A percentile compares a stretch with the other conserved stretches of the same genome.
Evolutionary conservation across 2,329 filamentous ascomycete species (phyloP).

Genomic region (Didymella keratinophila): DNA sequence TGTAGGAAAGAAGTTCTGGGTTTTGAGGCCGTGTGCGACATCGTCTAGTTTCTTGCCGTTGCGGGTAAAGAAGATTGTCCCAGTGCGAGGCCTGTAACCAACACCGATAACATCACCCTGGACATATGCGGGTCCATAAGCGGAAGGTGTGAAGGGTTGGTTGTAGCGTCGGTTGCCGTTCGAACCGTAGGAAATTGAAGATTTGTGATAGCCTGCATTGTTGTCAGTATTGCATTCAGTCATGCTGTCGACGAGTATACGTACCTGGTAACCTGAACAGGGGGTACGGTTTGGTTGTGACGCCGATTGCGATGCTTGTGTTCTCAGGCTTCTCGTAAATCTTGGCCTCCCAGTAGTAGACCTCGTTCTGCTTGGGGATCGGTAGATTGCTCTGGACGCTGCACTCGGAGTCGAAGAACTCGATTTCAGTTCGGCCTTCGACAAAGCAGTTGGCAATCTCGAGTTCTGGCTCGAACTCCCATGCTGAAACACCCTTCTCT

Average conservation of each 20-base stretch:
- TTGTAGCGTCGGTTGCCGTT: slow-evolving; percentile 87
- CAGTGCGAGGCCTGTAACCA: slow-evolving; percentile 91
- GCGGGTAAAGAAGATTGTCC: slow-evolving; percentile 96
- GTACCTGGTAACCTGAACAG: slow-evolving; percentile 91
- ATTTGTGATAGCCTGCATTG: slow-evolving; percentile 81
- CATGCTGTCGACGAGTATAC: slow-evolving; percentile 36
- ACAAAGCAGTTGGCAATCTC: slow-evolving; percentile 99
- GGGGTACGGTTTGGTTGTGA: slow-evolving; percentile 97
- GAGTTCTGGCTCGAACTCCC: slow-evolving; percentile 99
- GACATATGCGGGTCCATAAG: slow-evolving; percentile 83
- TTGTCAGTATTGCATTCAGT: slow-evolving; percentile 27
- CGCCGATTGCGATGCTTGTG: slow-evolving; percentile 86
- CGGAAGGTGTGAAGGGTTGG: slow-evolving; percentile 82
- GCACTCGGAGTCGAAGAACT: slow-evolving; percentile 98
- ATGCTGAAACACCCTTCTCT: slow-evolving; percentile 98
- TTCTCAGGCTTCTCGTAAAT: slow-evolving; percentile 96
- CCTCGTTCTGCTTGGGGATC: slow-evolving; percentile 97
- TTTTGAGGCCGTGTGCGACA: slow-evolving; percentile 88
- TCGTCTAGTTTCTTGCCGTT: slow-evolving; percentile 98
- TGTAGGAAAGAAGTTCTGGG: slow-evolving; percentile 96
- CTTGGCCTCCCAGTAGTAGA: slow-evolving; percentile 99
- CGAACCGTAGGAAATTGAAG: slow-evolving; percentile 90
- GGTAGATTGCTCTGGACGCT: slow-evolving; percentile 96
- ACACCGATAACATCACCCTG: slow-evolving; percentile 97
- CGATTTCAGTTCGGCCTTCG: slow-evolving; percentile 93